Percentiles rank a stretch among this genome's conserved stretches.
These are phyloP conservation scores for Sanchytrium tribonematis DNA, from an alignment of 371 early-diverging fungal genomes.

Conservation along the genomic window DNA sequence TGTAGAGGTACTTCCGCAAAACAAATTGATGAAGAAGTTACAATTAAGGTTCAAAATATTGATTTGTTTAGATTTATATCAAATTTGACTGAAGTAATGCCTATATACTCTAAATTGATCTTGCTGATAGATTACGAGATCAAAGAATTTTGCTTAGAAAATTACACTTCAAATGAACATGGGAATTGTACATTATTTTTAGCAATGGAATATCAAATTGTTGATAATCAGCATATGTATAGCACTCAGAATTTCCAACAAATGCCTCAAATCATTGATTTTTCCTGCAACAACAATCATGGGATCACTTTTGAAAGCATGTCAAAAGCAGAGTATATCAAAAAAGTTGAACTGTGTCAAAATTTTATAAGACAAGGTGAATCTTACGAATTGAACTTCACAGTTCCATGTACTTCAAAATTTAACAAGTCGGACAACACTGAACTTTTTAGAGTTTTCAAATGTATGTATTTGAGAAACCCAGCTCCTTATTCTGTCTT, in stretches of 20 bases:
- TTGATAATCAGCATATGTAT: neutral
- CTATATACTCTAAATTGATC: no score
- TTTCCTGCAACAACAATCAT: no score
- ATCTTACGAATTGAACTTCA: constrained; percentile 74
- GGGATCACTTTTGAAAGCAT: constrained; percentile 16
- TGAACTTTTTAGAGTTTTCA: constrained; percentile 27
- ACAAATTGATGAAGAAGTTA: no score
- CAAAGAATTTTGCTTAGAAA: no score
- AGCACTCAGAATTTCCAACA: constrained; percentile 2
- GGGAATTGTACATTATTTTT: constrained; percentile 6
- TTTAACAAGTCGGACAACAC: constrained; percentile 2
- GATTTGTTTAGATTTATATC: no score
- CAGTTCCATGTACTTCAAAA: constrained; percentile 31
- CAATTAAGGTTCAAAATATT: no score
- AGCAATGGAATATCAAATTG: constrained; percentile 4
- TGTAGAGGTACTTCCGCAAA: no score
- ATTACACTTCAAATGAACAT: constrained; percentile 12
- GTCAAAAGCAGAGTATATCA: constrained; percentile 34
- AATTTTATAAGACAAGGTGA: constrained; percentile 51
- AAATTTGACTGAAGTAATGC: no score
- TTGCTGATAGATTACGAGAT: no score
- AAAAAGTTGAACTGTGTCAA: constrained; percentile 29
- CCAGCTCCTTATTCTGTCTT: constrained; percentile 66
- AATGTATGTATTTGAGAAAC: constrained; percentile 33
- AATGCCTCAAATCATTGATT: constrained; percentile 21